Conservation (phyloP, 805 yeast genomes). For the Middelhovenomyces tepae region DNA sequence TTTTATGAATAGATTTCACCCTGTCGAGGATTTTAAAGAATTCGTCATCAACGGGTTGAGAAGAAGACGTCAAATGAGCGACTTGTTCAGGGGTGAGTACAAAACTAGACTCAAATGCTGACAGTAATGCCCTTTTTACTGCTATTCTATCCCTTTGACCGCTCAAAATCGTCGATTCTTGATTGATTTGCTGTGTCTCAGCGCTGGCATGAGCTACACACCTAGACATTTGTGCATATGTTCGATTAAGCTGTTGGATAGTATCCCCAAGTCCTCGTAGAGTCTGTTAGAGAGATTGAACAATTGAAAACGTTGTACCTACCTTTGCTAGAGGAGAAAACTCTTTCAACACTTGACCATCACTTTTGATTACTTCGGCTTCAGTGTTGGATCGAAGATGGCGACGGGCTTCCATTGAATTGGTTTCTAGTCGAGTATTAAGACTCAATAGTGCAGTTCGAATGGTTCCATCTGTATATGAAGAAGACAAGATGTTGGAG, state of each 20-base stretch:
- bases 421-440: constrained; percentile 22
- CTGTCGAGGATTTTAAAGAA: constrained; percentile 54
- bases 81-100: constrained; percentile 67
- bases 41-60: constrained; percentile 32
- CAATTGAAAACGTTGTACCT: no score
- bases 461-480: constrained; percentile 25
- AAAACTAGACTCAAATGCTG: constrained; percentile 43
- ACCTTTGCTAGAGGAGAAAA: constrained; percentile 27
- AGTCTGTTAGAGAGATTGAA: no score
- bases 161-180: constrained; percentile 21
- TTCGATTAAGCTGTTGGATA: constrained; percentile 14
- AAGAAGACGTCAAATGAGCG: constrained; percentile 37
- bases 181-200: constrained; percentile 21
- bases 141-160: constrained; percentile 16
- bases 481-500: constrained; percentile 23
- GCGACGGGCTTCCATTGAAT: constrained; percentile 27
- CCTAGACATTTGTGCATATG: constrained; percentile 17
- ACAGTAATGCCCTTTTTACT: constrained; percentile 21
- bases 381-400: constrained; percentile 26
- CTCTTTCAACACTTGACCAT: constrained; percentile 25
- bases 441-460: constrained; percentile 25
- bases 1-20: constrained; percentile 54
- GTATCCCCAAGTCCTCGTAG: constrained; percentile 19
- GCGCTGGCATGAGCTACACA: constrained; percentile 16
- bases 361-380: constrained; percentile 26